Evolutionary conservation across 1,139 yeast genomes (phyloP).

Genomic region (Hyphopichia buzzinii): DNA sequence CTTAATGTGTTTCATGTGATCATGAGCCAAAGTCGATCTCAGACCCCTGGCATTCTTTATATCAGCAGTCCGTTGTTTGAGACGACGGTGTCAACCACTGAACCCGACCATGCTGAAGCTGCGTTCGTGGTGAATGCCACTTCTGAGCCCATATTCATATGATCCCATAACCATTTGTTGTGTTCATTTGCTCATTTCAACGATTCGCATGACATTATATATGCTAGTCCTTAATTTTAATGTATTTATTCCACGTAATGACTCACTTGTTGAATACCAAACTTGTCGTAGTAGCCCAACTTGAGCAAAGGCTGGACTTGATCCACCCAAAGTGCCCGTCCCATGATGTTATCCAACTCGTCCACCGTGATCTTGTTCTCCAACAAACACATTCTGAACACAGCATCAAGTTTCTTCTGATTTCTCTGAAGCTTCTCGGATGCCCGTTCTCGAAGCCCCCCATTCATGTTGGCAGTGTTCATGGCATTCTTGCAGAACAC

Average conservation of each 20-base stretch:
- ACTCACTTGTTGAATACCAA: conserved; percentile 16
- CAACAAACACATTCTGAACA: conserved; percentile 42
- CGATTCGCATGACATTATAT: conserved; percentile 1
- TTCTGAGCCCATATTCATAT: conserved; percentile 12
- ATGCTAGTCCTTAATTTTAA: neutral
- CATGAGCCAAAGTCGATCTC: conserved; percentile 34
- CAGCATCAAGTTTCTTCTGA: conserved; percentile 45
- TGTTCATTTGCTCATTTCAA: no score
- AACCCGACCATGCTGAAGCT: conserved; percentile 18
- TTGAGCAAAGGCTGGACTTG: conserved; percentile 26
- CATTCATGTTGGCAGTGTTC: conserved; percentile 43
- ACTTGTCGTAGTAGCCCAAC: conserved; percentile 28
- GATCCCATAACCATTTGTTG: neutral
- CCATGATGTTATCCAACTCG: conserved; percentile 40
- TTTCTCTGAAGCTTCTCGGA: conserved; percentile 43
- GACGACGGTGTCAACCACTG: conserved; percentile 24
- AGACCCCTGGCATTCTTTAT: conserved; percentile 29
- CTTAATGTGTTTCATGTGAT: conserved; percentile 37
- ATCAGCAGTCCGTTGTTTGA: conserved; percentile 40
- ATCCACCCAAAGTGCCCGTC: conserved; percentile 30
- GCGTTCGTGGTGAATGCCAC: conserved; percentile 22
- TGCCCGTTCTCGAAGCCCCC: conserved; percentile 50
- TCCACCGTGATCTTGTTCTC: conserved; percentile 34
- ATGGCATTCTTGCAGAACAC: conserved; percentile 47
- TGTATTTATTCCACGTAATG: neutral